Conservation (phyloP, 2,329 filamentous ascomycete genomes). For the Trichophaea hybrida region DNA sequence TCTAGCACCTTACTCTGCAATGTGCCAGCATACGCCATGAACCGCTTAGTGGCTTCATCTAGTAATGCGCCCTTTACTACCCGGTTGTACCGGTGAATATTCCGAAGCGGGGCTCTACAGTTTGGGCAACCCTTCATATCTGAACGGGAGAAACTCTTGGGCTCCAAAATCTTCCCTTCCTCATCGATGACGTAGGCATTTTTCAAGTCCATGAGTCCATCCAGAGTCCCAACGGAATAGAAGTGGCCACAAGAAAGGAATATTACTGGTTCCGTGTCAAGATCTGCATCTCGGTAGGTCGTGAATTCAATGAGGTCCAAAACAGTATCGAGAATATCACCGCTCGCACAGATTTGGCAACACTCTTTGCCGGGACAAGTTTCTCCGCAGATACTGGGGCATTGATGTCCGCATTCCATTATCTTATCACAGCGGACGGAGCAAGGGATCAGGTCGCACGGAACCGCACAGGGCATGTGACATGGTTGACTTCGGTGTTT, state of each 20-base stretch:
- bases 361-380: conserved; percentile 39
- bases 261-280: conserved; percentile 47
- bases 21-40: conserved; percentile 34
- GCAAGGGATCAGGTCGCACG: conserved; percentile 54
- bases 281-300: conserved; percentile 43
- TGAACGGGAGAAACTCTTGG: conserved; percentile 25
- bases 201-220: conserved; percentile 44
- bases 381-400: conserved; percentile 52
- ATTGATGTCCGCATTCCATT: conserved; percentile 48
- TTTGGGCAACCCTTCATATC: conserved; percentile 42
- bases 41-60: conserved; percentile 50
- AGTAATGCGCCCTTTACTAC: conserved; percentile 46
- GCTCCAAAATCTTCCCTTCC: conserved; percentile 28
- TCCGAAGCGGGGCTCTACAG: conserved; percentile 46
- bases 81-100: conserved; percentile 46
- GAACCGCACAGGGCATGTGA: conserved; percentile 44
- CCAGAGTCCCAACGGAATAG: conserved; percentile 45
- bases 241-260: conserved; percentile 51
- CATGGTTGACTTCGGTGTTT: conserved; percentile 37
- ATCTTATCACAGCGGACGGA: conserved; percentile 41
- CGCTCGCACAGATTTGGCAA: conserved; percentile 44
- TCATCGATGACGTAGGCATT: conserved; percentile 37
- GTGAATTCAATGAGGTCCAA: conserved; percentile 46
- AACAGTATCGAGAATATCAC: conserved; percentile 34
- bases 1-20: conserved; percentile 34